Evolutionary conservation across 768 basidiomycete species (phyloP), one percentile per base, ranked within the genome.

Genomic region (Leccinum disarticulatum): DNA sequence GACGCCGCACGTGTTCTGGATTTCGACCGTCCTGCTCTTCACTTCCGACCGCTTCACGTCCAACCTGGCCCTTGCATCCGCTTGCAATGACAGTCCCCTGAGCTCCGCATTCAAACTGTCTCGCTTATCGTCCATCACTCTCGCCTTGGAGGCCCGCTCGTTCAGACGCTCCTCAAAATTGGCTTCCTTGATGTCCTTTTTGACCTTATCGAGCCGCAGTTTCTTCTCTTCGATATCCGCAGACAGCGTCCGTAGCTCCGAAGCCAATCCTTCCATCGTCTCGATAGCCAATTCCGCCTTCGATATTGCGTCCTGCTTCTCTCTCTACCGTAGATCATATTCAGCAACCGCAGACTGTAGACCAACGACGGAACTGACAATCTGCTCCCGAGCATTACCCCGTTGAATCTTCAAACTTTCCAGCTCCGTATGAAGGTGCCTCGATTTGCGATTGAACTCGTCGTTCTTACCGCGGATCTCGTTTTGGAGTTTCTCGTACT

Each of bases 31-130:
- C 74, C 90, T 91, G 57, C 75, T 80, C 70, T 80, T 83, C 48
- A 87, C 70, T 63, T 95, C 91, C 1, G 77, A 77, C 60, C 86
- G 79, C 68, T 92, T 90, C 61, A 96, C 68, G 43, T 88, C 85
- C 55, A 98, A 71, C 65, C 84, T 88, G 2, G 95, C 93, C 48
- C 96, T 79, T 1, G 84, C 78, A 56, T 95, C 90, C 0, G 91
- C 88, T 70, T 98, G 94, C 49, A 84, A 66, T 64, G 85, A 93
- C 65, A 97, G 74, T 2, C 79, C 75, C 33, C 84, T 80, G 46
- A 95, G 79, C 61, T 97, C 95, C 0, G 73, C 64, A 56, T 87
- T 91, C 60, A 96, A 75, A 19, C 72, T 70, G 17, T 95, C 93
- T 54, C 89, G 79, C 51, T 79, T 80, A 36, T 84, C 85, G 60